A percentile compares a stretch with the other conserved stretches of the same genome.
These are phyloP conservation scores for Lecanosticta acicola DNA, from an alignment of 2,329 filamentous ascomycete species.

Conservation along the genomic window DNA sequence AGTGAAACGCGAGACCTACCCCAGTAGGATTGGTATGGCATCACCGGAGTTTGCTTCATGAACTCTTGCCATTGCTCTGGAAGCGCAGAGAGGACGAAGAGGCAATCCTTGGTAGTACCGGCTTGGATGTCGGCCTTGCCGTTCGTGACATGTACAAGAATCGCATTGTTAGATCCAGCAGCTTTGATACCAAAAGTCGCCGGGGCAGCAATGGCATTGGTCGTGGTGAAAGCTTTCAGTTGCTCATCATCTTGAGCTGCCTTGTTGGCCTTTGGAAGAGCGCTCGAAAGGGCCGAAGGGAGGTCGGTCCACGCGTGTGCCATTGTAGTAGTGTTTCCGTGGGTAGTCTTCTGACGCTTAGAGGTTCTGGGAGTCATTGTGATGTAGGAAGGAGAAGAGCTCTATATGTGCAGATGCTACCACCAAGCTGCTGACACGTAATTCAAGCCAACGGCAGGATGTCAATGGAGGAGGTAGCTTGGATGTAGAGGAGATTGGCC, in stretches of 20 bases:
- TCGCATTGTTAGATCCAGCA: constrained; percentile 24
- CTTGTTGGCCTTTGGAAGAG: constrained; percentile 27
- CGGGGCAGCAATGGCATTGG: constrained; percentile 27
- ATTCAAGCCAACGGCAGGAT: not conserved
- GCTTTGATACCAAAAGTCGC: constrained; percentile 33
- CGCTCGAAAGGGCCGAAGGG: constrained; percentile 21
- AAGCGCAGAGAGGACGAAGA: constrained; percentile 39
- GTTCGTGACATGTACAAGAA: constrained; percentile 29
- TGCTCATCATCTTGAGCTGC: constrained; percentile 25
- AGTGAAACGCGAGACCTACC: constrained; percentile 28
- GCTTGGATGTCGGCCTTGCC: constrained; percentile 24
- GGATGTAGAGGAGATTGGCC: not conserved
- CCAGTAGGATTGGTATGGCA: constrained; percentile 45
- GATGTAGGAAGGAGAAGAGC: not conserved
- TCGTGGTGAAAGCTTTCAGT: constrained; percentile 28
- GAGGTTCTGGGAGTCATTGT: constrained; percentile 12
- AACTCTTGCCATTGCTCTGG: constrained; percentile 45
- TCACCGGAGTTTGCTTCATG: constrained; percentile 40
- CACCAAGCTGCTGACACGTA: constrained; percentile 7
- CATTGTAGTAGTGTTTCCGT: constrained; percentile 13
- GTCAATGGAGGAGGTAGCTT: constrained; percentile 1
- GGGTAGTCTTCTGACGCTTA: constrained; percentile 19
- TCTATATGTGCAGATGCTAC: constrained; percentile 8
- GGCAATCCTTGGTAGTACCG: constrained; percentile 21
- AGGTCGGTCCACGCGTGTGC: constrained; percentile 29